Base-by-base conservation (phyloP, 1,139 yeast species). In the Yamadazyma aaseri region DNA sequence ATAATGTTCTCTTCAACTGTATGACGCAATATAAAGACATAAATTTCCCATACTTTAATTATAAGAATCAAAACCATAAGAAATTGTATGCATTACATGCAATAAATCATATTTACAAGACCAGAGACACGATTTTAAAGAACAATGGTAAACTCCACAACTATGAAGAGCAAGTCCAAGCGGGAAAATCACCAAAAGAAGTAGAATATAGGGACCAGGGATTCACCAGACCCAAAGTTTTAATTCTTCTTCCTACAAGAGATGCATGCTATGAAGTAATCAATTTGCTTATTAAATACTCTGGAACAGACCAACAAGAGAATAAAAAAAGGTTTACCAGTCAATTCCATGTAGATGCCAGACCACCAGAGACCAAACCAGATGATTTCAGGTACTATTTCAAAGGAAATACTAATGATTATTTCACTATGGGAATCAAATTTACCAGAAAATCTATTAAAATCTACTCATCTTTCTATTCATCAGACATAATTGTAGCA, bases 361-460 rank as follows among this genome's bases (percentile, higher is more conserved):
- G 65, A 1, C 71, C 76, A 1, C 74, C 74, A 4, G 72, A 61
- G 7, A 65, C 71, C 28, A 92, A 86, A 52, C 96, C 97, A 0
- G 84, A 76, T 7, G 96, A 92, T 51, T 92, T 90, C 59, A 77
- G 73, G 48, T 77, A 81, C 35, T 63, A 79, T 31, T 94, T 92
- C 63, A 79, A 79, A 41, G 99, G 99, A 7, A 89, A 90, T 60
- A 81, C 90, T 23, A 87, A 86, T 53, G 98, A 94, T 66, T 83
- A 85, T 63, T 92, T 94, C 58, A 84, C 95, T 34, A 51, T 92
- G 15, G 98, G 98, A 7, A 53, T 87, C 38, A 92, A 92, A 57
- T 79, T 89, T 58, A 89, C 97, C 3, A 76, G 97, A 53, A 90
- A 89, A 53, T 74, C 96, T 0, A 57, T 90, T 40, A 90, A 87